phyloP scores from a whole-genome alignment of 768 basidiomycete species.

The Tricholoma bakamatsutake region DNA sequence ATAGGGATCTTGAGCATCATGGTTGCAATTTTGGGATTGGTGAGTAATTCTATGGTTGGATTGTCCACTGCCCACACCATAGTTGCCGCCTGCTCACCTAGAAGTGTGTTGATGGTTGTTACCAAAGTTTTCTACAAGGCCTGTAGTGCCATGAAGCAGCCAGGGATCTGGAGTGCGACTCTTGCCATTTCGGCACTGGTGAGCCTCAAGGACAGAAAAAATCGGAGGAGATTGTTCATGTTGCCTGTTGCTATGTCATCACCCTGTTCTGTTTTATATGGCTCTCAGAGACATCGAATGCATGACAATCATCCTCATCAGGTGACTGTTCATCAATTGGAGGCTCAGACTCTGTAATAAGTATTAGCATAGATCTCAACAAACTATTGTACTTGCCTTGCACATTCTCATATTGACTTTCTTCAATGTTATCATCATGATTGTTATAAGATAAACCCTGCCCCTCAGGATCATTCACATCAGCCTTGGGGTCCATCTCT shows the following conservation, averaged over 20 bases:
- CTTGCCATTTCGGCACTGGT: not conserved
- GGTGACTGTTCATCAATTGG: slow-evolving; percentile 2
- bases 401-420: not conserved
- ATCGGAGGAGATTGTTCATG: not conserved
- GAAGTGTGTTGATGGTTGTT: not conserved
- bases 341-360: not conserved
- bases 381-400: not conserved
- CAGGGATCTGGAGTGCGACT: not conserved
- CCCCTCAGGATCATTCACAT: not conserved
- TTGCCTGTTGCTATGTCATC: not conserved
- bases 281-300: not conserved
- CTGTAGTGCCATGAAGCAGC: not conserved
- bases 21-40: not conserved
- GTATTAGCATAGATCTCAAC: not conserved
- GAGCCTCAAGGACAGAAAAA: not conserved
- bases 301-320: not conserved
- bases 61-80: not conserved
- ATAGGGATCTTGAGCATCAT: not conserved
- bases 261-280: not conserved
- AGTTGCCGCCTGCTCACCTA: not conserved
- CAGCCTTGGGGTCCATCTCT: not conserved
- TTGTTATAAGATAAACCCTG: not conserved
- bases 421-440: not conserved
- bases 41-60: not conserved
- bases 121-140: not conserved